Base-by-base conservation (phyloP, 176 grass and related monocot genomes). In the Oryza coarctata region DNA sequence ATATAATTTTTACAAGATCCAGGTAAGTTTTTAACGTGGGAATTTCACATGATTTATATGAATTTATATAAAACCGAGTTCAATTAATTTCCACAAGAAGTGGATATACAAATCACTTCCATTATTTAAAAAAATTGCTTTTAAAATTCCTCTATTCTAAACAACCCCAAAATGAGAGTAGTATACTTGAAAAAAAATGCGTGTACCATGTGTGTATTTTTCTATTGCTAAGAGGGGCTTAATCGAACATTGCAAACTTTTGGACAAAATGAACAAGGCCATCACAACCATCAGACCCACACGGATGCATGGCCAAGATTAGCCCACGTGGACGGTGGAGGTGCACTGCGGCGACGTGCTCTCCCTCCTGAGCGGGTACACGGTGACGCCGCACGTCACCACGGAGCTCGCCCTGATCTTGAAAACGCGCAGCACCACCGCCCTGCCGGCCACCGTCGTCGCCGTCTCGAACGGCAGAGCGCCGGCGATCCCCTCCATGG, bases 361-460 rank as follows among this genome's bases (percentile, higher is more conserved):
- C 66, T 86, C 69, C 27, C 7, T 9, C 12, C 0, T 72, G 41
- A 65, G 1, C 44, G 43, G 15, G 43, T 25, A 77, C 58, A 71
- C 68, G 10, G 11, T 9, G 66, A 86, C 26, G 7, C 5, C 13
- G 66, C 88, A 89, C 35, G 30, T n/a, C 57, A 89, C 88, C 34
- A 40, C 66, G n/a, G 83, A 77, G 11, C 43, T 41, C 3, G 83
- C 83, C 0, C 3, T 52, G 57, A 89, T 77, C 73, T 82, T 86
- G 78, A 86, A 38, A n/a, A 7, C 58, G 34, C 73, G 57, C 0
- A 85, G 66, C 72, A 89, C 83, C 66, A 82, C 73, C 34, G 88
- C 88, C 78, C 78, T 73, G 27, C 88, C 88, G 73, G 41, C 34
- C 58, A 89, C 88, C 43, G 15, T 60, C 72, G 88, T 86, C n/a